Conservation (phyloP, 2,329 filamentous ascomycete species). For the Fusarium stilboides region DNA sequence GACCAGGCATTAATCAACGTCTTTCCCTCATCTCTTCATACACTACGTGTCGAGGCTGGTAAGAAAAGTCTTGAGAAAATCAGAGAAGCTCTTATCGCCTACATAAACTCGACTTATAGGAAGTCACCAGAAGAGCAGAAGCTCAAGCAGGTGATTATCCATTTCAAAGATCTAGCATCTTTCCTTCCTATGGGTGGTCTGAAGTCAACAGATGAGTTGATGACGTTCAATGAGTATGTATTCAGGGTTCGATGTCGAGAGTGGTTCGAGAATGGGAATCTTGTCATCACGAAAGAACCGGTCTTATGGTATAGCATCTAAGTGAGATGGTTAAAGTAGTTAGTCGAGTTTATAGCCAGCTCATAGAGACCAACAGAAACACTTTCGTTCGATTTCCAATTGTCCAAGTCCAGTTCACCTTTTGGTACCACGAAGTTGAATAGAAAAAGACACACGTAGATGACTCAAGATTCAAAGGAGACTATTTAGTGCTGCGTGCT, state of each 20-base stretch:
- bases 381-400: no score
- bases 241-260: not conserved
- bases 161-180: not conserved
- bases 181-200: not conserved
- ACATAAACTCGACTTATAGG: conserved; percentile 15
- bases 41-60: not conserved
- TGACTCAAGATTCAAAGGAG: no score
- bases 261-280: not conserved
- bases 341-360: no score
- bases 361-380: no score
- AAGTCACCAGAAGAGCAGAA: not conserved
- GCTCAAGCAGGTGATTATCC: not conserved
- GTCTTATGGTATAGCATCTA: conserved; percentile 1
- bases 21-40: conserved; percentile 2
- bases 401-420: no score
- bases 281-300: not conserved
- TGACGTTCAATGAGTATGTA: not conserved
- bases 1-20: not conserved
- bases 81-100: conserved; percentile 2
- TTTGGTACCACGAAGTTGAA: no score
- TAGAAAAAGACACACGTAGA: no score
- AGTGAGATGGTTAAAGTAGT: no score
- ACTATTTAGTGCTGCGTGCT: no score
- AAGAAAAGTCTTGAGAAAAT: not conserved
- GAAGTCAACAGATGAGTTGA: not conserved